Evolutionary conservation across 2,329 filamentous ascomycete genomes (phyloP), one percentile per base, ranked within the genome.

Genomic region (Botrytis cinerea): DNA sequence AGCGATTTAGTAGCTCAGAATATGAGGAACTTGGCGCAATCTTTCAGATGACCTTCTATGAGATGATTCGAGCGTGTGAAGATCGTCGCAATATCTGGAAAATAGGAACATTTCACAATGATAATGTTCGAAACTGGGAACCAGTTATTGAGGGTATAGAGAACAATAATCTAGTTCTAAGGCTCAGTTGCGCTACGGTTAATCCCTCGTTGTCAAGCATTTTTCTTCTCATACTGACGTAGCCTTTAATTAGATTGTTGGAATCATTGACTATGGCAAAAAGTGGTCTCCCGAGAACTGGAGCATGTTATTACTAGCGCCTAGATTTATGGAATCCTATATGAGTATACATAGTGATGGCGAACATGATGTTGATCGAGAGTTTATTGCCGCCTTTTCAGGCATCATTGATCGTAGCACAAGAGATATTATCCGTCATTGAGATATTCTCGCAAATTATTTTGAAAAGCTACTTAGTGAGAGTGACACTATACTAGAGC

Each of bases 231-330:
- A 38, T 16, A 0, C 32, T 1, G 8, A 38, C 2, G 2, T 25
- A 14, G 25, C 2, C 10, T 61, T 1, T 0, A 1, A 25, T 61
- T 38, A 61, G 57, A 61, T 38, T 40, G 22, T 40, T 14, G 59
- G 59, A 8, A 20, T 40, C 0, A 16, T 25, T 5, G 6, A 8
- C 22, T 8, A 0, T 3, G 0, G 2, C 4, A 35, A 16, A 1
- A 4, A 0, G 22, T 61, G 32, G 32, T 61, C 59, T 12, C 16
- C 35, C 2, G 59, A 61, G 10, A 38, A 38, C 1, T 61, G 59
- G 35, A 61, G 35, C 10, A 25, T 25, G 20, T 25, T 40, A 9
- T n/a, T 38, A 5, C 20, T 61, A 16, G n/a, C 59, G 1, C 28
- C 28, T 28, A 28, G 28, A 28, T 28, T 28, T 28, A 28, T 28